Evolutionary conservation across 163 green algal genomes (phyloP).

Genomic region (Scenedesmus sp.): DNA sequence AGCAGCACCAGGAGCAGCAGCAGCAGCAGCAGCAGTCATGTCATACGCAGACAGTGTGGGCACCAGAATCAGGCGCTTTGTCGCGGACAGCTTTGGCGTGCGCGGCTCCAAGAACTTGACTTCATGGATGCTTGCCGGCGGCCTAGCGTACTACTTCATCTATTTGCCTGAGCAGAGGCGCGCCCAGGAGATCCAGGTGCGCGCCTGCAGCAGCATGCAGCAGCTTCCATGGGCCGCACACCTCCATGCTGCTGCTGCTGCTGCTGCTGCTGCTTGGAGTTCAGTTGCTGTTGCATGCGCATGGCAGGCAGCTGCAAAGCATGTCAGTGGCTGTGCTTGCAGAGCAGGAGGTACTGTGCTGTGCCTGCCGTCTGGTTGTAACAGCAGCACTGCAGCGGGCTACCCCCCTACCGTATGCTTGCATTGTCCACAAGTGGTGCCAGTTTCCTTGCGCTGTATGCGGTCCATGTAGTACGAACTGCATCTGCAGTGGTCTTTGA

Average conservation of each 20-base stretch:
- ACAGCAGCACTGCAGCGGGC: not conserved
- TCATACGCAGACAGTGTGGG: constrained; percentile 1
- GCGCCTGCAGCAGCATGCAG: not conserved
- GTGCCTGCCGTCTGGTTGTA: not conserved
- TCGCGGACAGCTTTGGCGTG: constrained; percentile 39
- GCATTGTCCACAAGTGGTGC: not conserved
- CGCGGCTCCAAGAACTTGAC: constrained; percentile 34
- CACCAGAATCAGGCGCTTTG: not conserved
- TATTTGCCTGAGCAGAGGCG: constrained; percentile 43
- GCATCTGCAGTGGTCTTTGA: not conserved
- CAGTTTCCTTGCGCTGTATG: not conserved
- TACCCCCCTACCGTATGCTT: not conserved
- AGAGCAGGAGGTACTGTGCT: not conserved
- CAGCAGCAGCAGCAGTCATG: not conserved
- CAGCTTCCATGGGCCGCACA: not conserved
- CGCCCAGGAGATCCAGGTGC: constrained; percentile 34
- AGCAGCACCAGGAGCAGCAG: not conserved
- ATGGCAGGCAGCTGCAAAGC: not conserved
- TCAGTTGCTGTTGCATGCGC: not conserved
- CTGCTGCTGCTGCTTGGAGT: constrained; percentile 10
- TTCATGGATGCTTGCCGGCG: constrained; percentile 47
- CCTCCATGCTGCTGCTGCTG: not conserved
- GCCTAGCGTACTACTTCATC: constrained; percentile 45
- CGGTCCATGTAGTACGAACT: not conserved
- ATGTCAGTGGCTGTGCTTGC: not conserved